A percentile compares a stretch with the other conserved stretches of the same genome.
phyloP scores from a whole-genome alignment of 1,139 yeast genomes.

The Pichia sp. region DNA sequence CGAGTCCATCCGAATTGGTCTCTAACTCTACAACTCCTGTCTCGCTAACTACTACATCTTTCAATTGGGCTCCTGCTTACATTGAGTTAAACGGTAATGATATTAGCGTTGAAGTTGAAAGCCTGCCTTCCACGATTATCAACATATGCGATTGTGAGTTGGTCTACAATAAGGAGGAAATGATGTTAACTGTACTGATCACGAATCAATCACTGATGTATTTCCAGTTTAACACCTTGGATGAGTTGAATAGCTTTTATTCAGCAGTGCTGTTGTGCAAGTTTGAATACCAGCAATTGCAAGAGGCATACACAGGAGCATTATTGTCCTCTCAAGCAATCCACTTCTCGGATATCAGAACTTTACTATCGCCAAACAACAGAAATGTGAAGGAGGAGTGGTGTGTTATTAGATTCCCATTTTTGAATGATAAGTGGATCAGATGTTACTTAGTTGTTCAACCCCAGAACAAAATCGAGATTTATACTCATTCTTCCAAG shows the following conservation, averaged over 20 bases:
- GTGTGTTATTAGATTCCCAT: conserved; percentile 56
- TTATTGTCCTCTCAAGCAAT: conserved; percentile 52
- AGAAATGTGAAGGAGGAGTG: conserved; percentile 46
- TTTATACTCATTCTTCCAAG: conserved; percentile 43
- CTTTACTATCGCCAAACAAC: conserved; percentile 46
- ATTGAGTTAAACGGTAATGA: conserved; percentile 49
- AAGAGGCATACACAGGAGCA: conserved; percentile 57
- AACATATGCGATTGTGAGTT: conserved; percentile 47
- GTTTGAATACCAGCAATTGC: conserved; percentile 48
- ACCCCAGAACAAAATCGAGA: conserved; percentile 44
- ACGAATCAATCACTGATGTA: conserved; percentile 36
- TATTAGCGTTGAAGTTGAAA: conserved; percentile 43
- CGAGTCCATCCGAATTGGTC: background rate
- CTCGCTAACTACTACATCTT: background rate
- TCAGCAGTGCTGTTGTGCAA: conserved; percentile 46
- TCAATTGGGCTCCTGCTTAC: conserved; percentile 24
- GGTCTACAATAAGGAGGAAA: conserved; percentile 13
- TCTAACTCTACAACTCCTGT: background rate
- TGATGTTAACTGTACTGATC: conserved; percentile 36
- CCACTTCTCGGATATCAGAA: conserved; percentile 50
- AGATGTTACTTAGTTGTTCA: conserved; percentile 44
- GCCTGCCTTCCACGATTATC: conserved; percentile 42
- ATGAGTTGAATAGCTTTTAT: conserved; percentile 43
- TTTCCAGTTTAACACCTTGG: conserved; percentile 35
- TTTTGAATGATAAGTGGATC: conserved; percentile 52